Base-by-base conservation (phyloP, 768 basidiomycete genomes). In the Boletus tylopilopsis region DNA sequence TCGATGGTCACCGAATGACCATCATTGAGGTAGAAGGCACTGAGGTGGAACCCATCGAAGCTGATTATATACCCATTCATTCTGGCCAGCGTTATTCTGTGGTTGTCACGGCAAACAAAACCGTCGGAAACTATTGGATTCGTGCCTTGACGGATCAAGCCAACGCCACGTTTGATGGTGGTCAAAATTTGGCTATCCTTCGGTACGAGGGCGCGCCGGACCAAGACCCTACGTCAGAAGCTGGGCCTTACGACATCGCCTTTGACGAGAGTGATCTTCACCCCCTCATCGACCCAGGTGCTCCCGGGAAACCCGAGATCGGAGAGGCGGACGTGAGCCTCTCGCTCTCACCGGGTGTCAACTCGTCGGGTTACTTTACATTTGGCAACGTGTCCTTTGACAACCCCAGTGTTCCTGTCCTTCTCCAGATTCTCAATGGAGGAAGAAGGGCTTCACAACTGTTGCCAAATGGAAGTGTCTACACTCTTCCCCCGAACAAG, bases 91-190 rank as follows among this genome's bases (percentile, higher is more conserved):
- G 50, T 30, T 51, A 45, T 11, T 51, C 50, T 1, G 44, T 51
- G 12, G 66, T 79, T 8, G 54, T 78, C 12, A 68, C 57, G n/a
- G 74, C 77, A 15, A 66, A 77, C 52, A 69, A 78, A 42, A 57
- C 68, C 0, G 57, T 75, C 22, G 68, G 62, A 7, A 82, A 80
- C 59, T 82, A 82, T 61, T 83, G 77, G 77, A 70, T 79, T 25
- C 73, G 76, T 19, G 70, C 76, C 0, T 63, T 34, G 66, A 33
- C 13, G 19, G 18, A 24, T 40, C 3, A 75, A 27, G 13, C 43
- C 2, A 21, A 27, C 12, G 23, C 43, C 12, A 6, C 49, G 5
- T 50, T 50, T 5, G 30, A 44, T 39, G 43, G 32, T 3, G 49
- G 43, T 24, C 42, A 45, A 40, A 50, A 50, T 29, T 6, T 35